Base-by-base conservation (phyloP, 345 rosid genomes). In the Kernera saxatilis region DNA sequence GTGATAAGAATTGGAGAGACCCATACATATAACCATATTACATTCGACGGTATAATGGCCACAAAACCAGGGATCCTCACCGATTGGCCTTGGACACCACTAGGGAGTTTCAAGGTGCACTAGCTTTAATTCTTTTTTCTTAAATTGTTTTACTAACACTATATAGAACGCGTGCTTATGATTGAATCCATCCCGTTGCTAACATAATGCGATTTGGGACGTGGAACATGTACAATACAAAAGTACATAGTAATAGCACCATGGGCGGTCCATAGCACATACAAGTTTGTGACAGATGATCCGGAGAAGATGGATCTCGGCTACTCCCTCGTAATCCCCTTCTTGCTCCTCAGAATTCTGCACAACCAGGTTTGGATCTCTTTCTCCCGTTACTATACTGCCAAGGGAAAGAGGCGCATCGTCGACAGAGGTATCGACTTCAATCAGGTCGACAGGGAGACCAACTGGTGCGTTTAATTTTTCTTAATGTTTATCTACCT, bases 331-430 rank as follows among this genome's bases (percentile, higher is more conserved):
- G 15, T 79, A 48, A 56, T 83, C 54, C 86, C 88, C 1, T 76
- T 52, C 51, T 46, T 86, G 17, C 71, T 86, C 18, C 3, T 58
- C 17, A 78, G 90, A 73, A 45, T 79, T 39, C 54, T 88, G 29
- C 90, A 88, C 67, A 79, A 88, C 63, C 87, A 80, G 68, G 64
- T 84, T n/a, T 88, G 93, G 93, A 79, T 86, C 41, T 75, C 82
- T 9, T 26, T 81, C 52, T 84, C 86, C 9, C 88, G 90, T 33
- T 66, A 81, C 64, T 76, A 59, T 12, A 83, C 85, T 2, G 80
- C 85, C 64, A 82, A 67, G 58, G 87, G 90, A 52, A 70, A 65
- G 52, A 82, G 81, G 36, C 81, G 86, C 77, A 80, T 86, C 36
- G 58, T 88, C 7, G 83, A 88, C 64, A 86, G 73, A 67, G 73